Base-by-base conservation (phyloP, 257 asterid genomes). In the Ophiorrhiza pumila region DNA sequence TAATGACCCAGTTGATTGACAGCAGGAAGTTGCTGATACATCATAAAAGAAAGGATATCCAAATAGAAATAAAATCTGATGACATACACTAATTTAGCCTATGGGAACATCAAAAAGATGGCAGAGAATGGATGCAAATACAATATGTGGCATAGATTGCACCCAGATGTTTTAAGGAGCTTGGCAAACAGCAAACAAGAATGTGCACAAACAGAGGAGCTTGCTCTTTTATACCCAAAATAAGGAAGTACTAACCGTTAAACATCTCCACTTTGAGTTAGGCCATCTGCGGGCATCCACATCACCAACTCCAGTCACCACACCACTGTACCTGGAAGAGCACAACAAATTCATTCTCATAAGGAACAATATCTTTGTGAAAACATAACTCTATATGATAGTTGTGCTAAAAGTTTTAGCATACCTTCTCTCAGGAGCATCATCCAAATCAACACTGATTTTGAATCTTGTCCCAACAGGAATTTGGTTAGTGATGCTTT, bases 211-310 rank as follows among this genome's bases (percentile, higher is more conserved):
- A 14, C 53, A 42, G 5, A 15, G 45, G 29, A 37, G 56, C 69
- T 68, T 61, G 73, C 58, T 77, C 61, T 64, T 11, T 35, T 60
- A 72, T 29, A 37, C 56, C 78, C 75, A 81, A 72, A 56, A 61
- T 74, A 77, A 81, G 78, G 75, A 55, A 31, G 58, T 77, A 65
- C 65, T 65, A 84, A 93, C 99, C 96, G 79, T 87, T 80, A 95
- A 81, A 86, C 96, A 92, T 85, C 96, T 88, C 99, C 99, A 95
- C 84, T 89, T 95, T 47, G 99, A 95, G 79, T 87, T 82, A 25
- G 89, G 92, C 99, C 99, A 95, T 80, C 93, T 76, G 70, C 81
- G 83, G 45, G 90, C 93, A 75, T 95, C 97, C 64, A 83, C 52
- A 72, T 89, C 98, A 7, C 96, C 84, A 50, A 86, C 76, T 76